A percentile compares a stretch with the other conserved stretches of the same genome.
Conservation (phyloP, 805 yeast genomes). For the Diddensiella transvaalensis region DNA sequence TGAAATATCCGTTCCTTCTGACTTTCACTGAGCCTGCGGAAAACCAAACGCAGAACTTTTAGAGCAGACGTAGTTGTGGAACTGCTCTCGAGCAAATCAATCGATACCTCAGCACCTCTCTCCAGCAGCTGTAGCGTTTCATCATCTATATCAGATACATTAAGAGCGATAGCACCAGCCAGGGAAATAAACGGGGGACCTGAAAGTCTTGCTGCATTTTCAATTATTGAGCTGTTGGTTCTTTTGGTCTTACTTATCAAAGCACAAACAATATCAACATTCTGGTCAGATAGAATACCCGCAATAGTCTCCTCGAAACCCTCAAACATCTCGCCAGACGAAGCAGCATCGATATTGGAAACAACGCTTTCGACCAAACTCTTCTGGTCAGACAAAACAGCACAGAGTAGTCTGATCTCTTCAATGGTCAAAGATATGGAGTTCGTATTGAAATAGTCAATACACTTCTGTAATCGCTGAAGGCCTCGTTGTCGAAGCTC, state of each 20-base stretch:
- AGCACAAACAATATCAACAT: not conserved
- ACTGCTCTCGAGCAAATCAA: not conserved
- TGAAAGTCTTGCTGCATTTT: conserved; percentile 1
- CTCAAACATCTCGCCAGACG: not conserved
- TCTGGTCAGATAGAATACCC: not conserved
- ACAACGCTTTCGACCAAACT: not conserved
- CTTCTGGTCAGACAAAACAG: not conserved
- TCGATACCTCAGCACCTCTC: not conserved
- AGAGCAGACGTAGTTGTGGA: not conserved
- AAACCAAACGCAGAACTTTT: not conserved
- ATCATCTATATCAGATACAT: not conserved
- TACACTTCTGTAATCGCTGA: not conserved
- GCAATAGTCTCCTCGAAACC: not conserved
- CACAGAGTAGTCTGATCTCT: not conserved
- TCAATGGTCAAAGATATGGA: not conserved
- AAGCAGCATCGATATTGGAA: not conserved
- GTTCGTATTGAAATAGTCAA: not conserved
- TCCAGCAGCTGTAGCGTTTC: not conserved
- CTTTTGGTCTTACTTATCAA: not conserved
- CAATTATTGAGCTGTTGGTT: not conserved
- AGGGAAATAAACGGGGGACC: not conserved
- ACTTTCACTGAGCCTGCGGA: not conserved
- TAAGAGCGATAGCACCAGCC: not conserved
- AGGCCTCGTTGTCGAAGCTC: not conserved
- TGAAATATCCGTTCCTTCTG: not conserved